A percentile compares a stretch with the other conserved stretches of the same genome.
These are phyloP conservation scores for Platanthera guangdongensis DNA, from an alignment of 106 monocot species.

Conservation along the genomic window DNA sequence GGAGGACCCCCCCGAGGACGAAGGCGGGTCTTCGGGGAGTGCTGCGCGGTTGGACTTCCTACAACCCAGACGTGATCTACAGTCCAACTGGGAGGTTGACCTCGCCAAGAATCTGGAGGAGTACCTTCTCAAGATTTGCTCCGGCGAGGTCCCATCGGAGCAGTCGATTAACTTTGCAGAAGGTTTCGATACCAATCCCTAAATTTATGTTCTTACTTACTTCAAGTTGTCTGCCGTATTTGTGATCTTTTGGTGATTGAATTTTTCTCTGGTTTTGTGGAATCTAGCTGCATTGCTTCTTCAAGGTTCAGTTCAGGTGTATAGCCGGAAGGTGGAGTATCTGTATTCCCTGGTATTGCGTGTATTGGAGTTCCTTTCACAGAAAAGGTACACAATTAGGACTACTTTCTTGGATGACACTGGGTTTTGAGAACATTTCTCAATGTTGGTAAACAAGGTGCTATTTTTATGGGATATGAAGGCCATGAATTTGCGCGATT, in stretches of 20 bases:
- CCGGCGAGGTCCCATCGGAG: conserved; percentile 54
- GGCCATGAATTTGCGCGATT: not conserved
- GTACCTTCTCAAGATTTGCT: conserved; percentile 92
- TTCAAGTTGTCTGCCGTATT: conserved; percentile 5
- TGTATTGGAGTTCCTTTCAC: conserved; percentile 73
- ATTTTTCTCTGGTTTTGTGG: conserved; percentile 8
- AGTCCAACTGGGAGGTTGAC: conserved; percentile 84
- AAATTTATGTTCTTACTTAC: not conserved
- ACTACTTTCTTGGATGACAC: not conserved
- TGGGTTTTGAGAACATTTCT: not conserved
- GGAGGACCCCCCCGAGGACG: conserved; percentile 16
- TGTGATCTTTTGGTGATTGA: not conserved
- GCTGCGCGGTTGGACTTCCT: conserved; percentile 23
- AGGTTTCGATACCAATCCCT: conserved; percentile 27
- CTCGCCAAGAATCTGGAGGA: conserved; percentile 82
- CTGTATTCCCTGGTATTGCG: conserved; percentile 73
- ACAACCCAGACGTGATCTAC: conserved; percentile 64
- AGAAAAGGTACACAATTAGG: conserved; percentile 47
- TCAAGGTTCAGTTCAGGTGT: conserved; percentile 90
- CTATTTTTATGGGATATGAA: not conserved
- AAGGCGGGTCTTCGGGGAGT: not conserved
- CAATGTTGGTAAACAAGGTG: not conserved
- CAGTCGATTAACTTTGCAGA: conserved; percentile 80
- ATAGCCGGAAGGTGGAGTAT: conserved; percentile 93
- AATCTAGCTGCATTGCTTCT: conserved; percentile 74